Evolutionary conservation across 495 filamentous ascomycete genomes (phyloP).

Genomic region (Clohesyomyces aquaticus): DNA sequence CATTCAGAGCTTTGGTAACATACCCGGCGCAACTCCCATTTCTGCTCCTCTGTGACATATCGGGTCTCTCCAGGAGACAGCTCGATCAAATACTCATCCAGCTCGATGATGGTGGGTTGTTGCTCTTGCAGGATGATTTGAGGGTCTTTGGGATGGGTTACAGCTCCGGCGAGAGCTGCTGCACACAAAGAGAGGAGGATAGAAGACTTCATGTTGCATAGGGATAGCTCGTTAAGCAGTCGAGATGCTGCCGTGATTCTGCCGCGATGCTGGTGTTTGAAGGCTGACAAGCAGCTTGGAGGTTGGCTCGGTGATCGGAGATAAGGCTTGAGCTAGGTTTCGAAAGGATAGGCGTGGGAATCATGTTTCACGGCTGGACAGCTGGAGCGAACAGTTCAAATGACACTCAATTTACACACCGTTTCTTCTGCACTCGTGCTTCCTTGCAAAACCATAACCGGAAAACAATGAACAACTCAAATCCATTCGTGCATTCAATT

Average conservation of each 20-base stretch:
- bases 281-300: no score
- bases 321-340: no score
- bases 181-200: slow-evolving; percentile 28
- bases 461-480: no score
- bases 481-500: no score
- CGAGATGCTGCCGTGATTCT: neutral
- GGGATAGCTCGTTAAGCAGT: neutral
- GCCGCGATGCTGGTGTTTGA: neutral
- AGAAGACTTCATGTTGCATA: slow-evolving; percentile 35
- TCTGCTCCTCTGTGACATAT: slow-evolving; percentile 93
- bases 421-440: no score
- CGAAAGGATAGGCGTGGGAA: no score
- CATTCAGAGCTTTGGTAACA: slow-evolving; percentile 38
- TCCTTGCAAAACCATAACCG: no score
- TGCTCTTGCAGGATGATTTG: slow-evolving; percentile 32
- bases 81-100: slow-evolving; percentile 76
- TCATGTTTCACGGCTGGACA: no score
- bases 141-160: slow-evolving; percentile 22
- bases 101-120: slow-evolving; percentile 18
- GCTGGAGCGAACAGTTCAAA: no score
- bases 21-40: slow-evolving; percentile 87
- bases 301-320: neutral
- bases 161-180: slow-evolving; percentile 30
- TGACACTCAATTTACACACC: no score
- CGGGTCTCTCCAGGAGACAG: slow-evolving; percentile 78